Conservation (phyloP, 805 yeast species). For the Saccharomycopsis guyanensis region DNA sequence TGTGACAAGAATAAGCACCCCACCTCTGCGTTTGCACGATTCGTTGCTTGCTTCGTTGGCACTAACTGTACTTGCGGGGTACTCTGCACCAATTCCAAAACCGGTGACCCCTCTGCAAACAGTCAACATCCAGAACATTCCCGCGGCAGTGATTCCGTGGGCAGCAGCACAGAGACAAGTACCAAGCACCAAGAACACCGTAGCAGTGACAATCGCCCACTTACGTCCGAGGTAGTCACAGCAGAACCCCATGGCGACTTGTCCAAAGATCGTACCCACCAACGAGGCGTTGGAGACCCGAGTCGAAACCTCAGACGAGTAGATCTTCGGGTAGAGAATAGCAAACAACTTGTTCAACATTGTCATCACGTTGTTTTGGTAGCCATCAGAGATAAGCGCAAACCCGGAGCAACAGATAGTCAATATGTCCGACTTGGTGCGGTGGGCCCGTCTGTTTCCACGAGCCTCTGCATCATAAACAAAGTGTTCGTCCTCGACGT, state of each 20-base stretch:
- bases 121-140: conserved; percentile 72
- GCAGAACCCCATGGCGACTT: conserved; percentile 54
- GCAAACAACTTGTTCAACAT: conserved; percentile 56
- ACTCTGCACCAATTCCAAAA: conserved; percentile 74
- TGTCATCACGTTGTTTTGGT: conserved; percentile 68
- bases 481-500: not conserved
- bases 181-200: conserved; percentile 54
- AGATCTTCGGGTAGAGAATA: conserved; percentile 35
- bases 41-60: conserved; percentile 74
- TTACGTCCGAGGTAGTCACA: conserved; percentile 65
- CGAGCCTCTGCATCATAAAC: conserved; percentile 23
- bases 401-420: conserved; percentile 62
- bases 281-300: conserved; percentile 62
- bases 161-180: conserved; percentile 63
- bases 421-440: conserved; percentile 30
- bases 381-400: conserved; percentile 72
- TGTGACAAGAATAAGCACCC: conserved; percentile 56
- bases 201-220: conserved; percentile 60
- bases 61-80: conserved; percentile 59
- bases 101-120: conserved; percentile 73
- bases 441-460: conserved; percentile 24
- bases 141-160: conserved; percentile 48
- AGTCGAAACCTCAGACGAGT: conserved; percentile 42
- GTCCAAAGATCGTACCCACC: conserved; percentile 67
- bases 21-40: conserved; percentile 53